phyloP scores from a whole-genome alignment of 1,284 basidiomycete species.

The Marasmius tenuissimus region DNA sequence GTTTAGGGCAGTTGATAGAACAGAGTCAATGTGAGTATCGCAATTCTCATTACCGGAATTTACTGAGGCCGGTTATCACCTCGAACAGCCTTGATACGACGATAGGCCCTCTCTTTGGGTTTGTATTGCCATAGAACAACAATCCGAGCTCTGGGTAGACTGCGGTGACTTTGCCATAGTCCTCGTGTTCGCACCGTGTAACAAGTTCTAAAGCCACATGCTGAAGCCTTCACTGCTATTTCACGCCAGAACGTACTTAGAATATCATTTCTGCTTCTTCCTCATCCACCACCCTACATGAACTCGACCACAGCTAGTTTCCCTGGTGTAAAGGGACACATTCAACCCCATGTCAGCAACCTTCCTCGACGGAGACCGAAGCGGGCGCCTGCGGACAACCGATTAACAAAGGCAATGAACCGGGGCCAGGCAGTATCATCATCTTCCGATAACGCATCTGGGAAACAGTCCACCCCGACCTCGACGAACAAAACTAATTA shows the following conservation, averaged over 20 bases:
- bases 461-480: not conserved
- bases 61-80: no score
- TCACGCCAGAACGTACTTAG: not conserved
- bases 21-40: no score
- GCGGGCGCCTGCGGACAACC: not conserved
- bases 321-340: constrained; percentile 7
- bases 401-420: not conserved
- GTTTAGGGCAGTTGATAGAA: no score
- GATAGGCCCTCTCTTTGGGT: no score
- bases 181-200: constrained; percentile 12
- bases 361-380: constrained; percentile 7
- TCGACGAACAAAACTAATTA: not conserved
- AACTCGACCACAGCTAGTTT: not conserved
- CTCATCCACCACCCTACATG: not conserved
- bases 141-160: no score
- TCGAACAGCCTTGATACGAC: no score
- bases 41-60: no score
- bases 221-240: not conserved
- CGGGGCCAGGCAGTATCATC: not conserved
- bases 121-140: no score
- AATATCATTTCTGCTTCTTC: not conserved
- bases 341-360: constrained; percentile 13
- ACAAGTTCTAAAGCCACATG: not conserved
- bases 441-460: not conserved
- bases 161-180: not conserved